phyloP scores from a whole-genome alignment of 1,284 basidiomycete genomes.

The Pseudozyma thailandica region DNA sequence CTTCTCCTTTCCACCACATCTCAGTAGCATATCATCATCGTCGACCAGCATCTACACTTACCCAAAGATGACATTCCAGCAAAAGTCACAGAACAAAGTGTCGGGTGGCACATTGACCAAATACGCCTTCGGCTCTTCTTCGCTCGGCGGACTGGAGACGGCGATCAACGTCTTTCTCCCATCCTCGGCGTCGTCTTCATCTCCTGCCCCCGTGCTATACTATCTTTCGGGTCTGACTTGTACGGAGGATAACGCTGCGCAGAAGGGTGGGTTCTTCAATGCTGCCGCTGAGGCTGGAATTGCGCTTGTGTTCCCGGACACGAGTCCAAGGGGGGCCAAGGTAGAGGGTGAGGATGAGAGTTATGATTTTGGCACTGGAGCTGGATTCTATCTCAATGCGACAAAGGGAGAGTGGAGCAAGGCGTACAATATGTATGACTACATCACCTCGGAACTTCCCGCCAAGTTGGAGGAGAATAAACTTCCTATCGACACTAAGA shows the following conservation, averaged over 20 bases:
- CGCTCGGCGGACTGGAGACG: slow-evolving; percentile 81
- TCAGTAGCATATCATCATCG: background rate
- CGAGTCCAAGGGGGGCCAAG: slow-evolving; percentile 91
- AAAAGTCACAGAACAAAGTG: slow-evolving; percentile 46
- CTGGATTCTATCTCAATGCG: slow-evolving; percentile 66
- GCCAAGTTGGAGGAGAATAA: slow-evolving; percentile 26
- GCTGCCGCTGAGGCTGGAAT: slow-evolving; percentile 72
- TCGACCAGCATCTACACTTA: background rate
- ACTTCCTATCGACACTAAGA: slow-evolving; percentile 53
- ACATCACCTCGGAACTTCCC: slow-evolving; percentile 58
- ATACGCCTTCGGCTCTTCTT: slow-evolving; percentile 71
- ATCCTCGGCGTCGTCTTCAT: slow-evolving; percentile 71
- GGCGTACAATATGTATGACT: slow-evolving; percentile 65
- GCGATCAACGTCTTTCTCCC: slow-evolving; percentile 93
- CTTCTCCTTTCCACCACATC: background rate
- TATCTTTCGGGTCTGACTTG: slow-evolving; percentile 95
- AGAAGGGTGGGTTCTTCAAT: slow-evolving; percentile 63
- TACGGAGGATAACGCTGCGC: slow-evolving; percentile 87
- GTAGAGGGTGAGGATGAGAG: slow-evolving; percentile 83
- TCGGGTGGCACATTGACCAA: slow-evolving; percentile 58
- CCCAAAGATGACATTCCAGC: slow-evolving; percentile 36
- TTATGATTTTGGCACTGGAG: slow-evolving; percentile 73
- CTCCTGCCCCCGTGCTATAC: slow-evolving; percentile 77
- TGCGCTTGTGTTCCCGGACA: slow-evolving; percentile 94
- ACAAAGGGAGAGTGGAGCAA: slow-evolving; percentile 60